phyloP scores from a whole-genome alignment of 345 rosid genomes.

The Isatis tinctoria region DNA sequence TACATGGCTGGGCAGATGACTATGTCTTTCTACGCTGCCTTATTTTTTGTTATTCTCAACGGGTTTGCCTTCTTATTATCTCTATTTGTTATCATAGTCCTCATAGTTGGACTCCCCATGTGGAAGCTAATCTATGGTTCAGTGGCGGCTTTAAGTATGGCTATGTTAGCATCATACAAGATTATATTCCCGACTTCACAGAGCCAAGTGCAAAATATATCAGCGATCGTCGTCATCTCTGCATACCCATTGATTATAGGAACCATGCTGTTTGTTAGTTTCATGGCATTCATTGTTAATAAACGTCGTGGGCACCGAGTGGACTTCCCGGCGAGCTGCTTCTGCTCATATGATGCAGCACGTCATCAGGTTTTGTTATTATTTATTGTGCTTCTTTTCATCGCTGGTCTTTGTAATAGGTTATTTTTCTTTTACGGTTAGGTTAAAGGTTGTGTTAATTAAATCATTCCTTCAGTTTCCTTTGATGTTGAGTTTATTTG shows the following conservation, averaged over 20 bases:
- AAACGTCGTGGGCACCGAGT: background rate
- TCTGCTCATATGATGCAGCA: background rate
- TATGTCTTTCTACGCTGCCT: background rate
- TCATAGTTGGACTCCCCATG: conserved; percentile 12
- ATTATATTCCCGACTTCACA: background rate
- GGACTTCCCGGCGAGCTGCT: background rate
- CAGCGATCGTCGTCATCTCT: background rate
- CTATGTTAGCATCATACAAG: background rate
- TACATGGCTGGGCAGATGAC: background rate
- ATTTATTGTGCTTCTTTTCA: no score
- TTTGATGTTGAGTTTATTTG: no score
- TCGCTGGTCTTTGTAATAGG: no score
- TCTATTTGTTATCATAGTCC: background rate
- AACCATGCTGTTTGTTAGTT: background rate
- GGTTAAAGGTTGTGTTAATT: no score
- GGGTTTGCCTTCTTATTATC: background rate
- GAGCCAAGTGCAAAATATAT: background rate
- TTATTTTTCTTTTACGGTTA: no score
- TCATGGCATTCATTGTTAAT: background rate
- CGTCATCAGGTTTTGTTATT: no score
- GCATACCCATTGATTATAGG: background rate
- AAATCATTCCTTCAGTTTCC: no score
- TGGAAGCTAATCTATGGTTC: background rate
- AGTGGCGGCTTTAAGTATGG: background rate
- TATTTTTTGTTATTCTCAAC: background rate